A percentile compares a stretch with the other conserved stretches of the same genome.
Evolutionary conservation across 176 grass and related monocot genomes (phyloP).

Genomic region (Rhynchospora tenuis): DNA sequence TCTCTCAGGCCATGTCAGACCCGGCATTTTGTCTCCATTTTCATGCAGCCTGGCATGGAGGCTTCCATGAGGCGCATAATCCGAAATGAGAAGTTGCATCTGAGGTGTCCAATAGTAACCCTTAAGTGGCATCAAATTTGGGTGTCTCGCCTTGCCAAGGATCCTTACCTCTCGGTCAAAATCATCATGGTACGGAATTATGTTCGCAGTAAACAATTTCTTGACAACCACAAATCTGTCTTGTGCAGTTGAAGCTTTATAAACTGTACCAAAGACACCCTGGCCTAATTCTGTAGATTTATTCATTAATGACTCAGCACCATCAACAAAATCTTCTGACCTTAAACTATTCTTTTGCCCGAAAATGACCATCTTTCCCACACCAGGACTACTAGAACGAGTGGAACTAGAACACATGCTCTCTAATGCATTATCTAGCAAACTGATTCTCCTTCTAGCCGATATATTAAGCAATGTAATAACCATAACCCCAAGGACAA

Average conservation of each 20-base stretch:
- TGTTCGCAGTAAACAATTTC: conserved; percentile 46
- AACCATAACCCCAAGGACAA: conserved; percentile 45
- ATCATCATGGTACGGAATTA: conserved; percentile 59
- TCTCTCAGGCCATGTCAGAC: conserved; percentile 63
- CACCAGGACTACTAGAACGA: conserved; percentile 28
- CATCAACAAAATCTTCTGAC: conserved; percentile 69
- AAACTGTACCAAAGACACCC: conserved; percentile 62
- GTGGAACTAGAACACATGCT: conserved; percentile 42
- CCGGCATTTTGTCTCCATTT: neutral
- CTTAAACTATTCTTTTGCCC: conserved; percentile 50
- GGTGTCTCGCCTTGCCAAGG: conserved; percentile 80
- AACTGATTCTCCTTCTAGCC: conserved; percentile 37
- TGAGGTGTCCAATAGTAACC: conserved; percentile 96
- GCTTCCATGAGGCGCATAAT: conserved; percentile 74
- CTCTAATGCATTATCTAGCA: conserved; percentile 45
- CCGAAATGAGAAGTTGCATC: conserved; percentile 73
- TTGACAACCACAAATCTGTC: conserved; percentile 53
- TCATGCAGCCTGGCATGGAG: conserved; percentile 66
- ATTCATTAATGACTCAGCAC: conserved; percentile 59
- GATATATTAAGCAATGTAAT: conserved; percentile 75
- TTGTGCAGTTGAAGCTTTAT: conserved; percentile 41
- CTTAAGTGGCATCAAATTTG: conserved; percentile 65
- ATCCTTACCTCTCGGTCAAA: conserved; percentile 79
- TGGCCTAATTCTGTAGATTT: conserved; percentile 67
- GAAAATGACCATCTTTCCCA: conserved; percentile 77